Base-by-base conservation (phyloP, 106 monocot genomes). In the Posidonia australis region DNA sequence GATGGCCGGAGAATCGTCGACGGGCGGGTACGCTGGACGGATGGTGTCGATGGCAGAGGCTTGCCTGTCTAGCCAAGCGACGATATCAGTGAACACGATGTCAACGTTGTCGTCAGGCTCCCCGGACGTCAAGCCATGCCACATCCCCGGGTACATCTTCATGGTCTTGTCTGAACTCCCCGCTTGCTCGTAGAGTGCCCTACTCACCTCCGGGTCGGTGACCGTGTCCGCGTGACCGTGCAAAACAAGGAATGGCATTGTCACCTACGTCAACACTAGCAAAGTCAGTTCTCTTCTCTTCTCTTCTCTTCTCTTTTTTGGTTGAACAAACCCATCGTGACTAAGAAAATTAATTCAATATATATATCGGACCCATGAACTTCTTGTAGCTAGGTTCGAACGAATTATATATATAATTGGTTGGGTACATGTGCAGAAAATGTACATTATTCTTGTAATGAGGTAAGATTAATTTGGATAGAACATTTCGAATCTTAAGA, bases 121-220 rank as follows among this genome's bases (percentile, higher is more conserved):
- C 12, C 98, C 98, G 2, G 91, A 53, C 0, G 98, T 98, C n/a
- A 98, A 76, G 23, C 83, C 98, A 51, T 98, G 98, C 98, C 98
- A 91, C 98, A 98, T 98, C 9, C 87, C 91, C 0, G 80, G 84
- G 73, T 98, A 98, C 20, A 85, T 74, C 77, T 85, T 90, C 70
- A 98, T 91, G 10, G 80, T 85, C 85, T 91, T 91, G 81, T 98
- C 98, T 7, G 44, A 27, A 51, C 90, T 91, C 20, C 81, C 72
- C 0, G 87, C 98, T 10, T 46, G 57, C 58, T 85, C 73, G 75
- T 83, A 91, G 51, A 98, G 62, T 19, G 84, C 84, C 47, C 82
- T 66, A 68, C 98, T 98, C 42, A 98, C 87, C 68, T 88, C 98
- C 1, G 98, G 98, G 66, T 98, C 98, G 0, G 98, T 91, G 66